Evolutionary conservation across 139 green algal genomes (phyloP).

Genomic region (Bryopsis sp.): DNA sequence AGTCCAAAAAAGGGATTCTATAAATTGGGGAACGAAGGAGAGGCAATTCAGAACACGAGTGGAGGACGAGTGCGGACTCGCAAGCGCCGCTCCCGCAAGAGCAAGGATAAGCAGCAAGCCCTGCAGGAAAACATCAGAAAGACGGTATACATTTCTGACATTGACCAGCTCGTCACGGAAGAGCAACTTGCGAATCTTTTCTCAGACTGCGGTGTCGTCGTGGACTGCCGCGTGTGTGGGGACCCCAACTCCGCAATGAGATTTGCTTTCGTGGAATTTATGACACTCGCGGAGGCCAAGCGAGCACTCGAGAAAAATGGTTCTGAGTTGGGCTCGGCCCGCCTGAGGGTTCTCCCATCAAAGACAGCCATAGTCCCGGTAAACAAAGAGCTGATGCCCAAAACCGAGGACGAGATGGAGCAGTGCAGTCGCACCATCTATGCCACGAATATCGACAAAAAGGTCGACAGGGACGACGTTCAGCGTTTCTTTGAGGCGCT

Average conservation of each 20-base stretch:
- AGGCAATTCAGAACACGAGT: neutral
- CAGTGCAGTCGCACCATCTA: slow-evolving; percentile 79
- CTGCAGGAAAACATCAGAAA: slow-evolving; percentile 66
- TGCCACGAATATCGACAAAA: slow-evolving; percentile 90
- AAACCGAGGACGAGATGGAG: slow-evolving; percentile 35
- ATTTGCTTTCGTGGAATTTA: slow-evolving; percentile 95
- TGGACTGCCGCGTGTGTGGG: slow-evolving; percentile 91
- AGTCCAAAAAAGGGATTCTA: neutral
- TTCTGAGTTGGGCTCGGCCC: slow-evolving; percentile 54
- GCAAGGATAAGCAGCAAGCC: slow-evolving; percentile 29
- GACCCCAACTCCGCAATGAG: slow-evolving; percentile 84
- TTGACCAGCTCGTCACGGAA: slow-evolving; percentile 68
- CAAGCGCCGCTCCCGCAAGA: neutral
- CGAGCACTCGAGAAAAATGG: slow-evolving; percentile 52
- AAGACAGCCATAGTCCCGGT: slow-evolving; percentile 94
- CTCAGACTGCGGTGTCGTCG: slow-evolving; percentile 53
- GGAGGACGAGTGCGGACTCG: slow-evolving; percentile 12
- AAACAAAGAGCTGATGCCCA: slow-evolving; percentile 75
- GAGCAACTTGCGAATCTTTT: slow-evolving; percentile 61
- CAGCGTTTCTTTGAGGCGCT: slow-evolving; percentile 80
- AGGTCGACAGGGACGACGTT: slow-evolving; percentile 60
- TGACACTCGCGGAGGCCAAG: slow-evolving; percentile 39
- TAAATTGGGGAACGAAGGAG: slow-evolving; percentile 6
- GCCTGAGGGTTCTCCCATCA: slow-evolving; percentile 71
- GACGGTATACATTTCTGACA: slow-evolving; percentile 73